These are phyloP conservation scores for Coemansia sp. DNA, from an alignment of 192 early-diverging fungal species.

Conservation along the genomic window DNA sequence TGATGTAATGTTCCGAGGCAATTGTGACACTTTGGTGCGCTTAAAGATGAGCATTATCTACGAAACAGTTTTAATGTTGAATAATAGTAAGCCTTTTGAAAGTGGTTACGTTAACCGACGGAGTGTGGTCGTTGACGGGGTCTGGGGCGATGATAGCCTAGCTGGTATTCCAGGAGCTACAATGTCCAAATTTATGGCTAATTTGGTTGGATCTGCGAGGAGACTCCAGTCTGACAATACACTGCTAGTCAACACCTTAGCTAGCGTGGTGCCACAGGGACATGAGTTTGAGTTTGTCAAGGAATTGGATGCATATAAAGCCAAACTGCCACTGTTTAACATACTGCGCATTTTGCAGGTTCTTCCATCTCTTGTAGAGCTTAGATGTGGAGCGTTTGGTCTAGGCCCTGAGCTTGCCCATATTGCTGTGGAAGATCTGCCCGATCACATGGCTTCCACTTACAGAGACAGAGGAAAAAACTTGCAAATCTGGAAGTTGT, in stretches of 20 bases:
- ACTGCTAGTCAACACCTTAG: not conserved
- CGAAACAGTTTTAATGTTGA: not conserved
- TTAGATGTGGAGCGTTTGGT: not conserved
- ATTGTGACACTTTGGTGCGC: slow-evolving; percentile 1
- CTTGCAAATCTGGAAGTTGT: not conserved
- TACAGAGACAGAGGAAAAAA: not conserved
- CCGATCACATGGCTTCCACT: not conserved
- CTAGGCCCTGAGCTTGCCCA: not conserved
- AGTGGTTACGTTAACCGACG: not conserved
- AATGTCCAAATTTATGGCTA: not conserved
- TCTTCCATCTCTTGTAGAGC: not conserved
- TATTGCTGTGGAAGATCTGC: not conserved
- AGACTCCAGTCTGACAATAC: not conserved
- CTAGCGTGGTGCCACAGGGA: not conserved
- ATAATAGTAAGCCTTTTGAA: not conserved
- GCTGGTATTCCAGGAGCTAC: not conserved
- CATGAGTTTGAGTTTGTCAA: not conserved
- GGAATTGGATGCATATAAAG: not conserved
- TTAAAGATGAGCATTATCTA: not conserved
- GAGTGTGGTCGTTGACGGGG: not conserved
- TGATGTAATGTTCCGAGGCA: slow-evolving; percentile 15
- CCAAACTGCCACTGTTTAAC: not conserved
- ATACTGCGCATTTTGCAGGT: not conserved
- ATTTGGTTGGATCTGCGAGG: not conserved
- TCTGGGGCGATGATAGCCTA: not conserved